phyloP scores from a whole-genome alignment of 257 asterid genomes.

The Capsicum rhomboideum region DNA sequence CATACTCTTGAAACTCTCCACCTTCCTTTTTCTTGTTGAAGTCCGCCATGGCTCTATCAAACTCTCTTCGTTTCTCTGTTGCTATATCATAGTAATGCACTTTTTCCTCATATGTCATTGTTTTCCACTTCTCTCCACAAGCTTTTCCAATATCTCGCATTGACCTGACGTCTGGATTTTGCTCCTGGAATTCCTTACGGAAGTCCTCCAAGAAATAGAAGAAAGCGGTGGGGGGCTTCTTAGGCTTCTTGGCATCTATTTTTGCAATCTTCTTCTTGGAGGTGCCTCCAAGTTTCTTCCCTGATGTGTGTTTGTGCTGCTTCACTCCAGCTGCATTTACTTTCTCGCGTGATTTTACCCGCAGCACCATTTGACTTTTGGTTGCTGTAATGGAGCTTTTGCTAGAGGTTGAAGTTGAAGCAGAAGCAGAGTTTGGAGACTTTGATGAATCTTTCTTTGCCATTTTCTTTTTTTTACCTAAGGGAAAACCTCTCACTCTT shows the following conservation, averaged over 20 bases:
- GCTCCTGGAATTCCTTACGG: slow-evolving; percentile 79
- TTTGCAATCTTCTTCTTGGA: slow-evolving; percentile 29
- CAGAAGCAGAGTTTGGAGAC: slow-evolving; percentile 12
- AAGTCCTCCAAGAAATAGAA: slow-evolving; percentile 94
- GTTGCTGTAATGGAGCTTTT: slow-evolving; percentile 4
- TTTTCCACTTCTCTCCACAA: slow-evolving; percentile 95
- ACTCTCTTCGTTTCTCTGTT: slow-evolving; percentile 87
- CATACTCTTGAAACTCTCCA: slow-evolving; percentile 57
- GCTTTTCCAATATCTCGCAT: slow-evolving; percentile 97
- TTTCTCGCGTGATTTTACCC: slow-evolving; percentile 21
- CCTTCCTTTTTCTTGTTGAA: slow-evolving; percentile 57
- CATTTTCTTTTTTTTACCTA: slow-evolving; percentile 13
- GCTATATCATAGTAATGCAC: slow-evolving; percentile 87
- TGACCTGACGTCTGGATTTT: slow-evolving; percentile 75
- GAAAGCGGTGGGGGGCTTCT: slow-evolving; percentile 97
- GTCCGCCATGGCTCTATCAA: slow-evolving; percentile 66
- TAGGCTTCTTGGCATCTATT: slow-evolving; percentile 68
- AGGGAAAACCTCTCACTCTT: background rate
- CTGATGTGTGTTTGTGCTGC: background rate
- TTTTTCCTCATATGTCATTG: slow-evolving; percentile 89
- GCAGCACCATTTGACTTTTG: slow-evolving; percentile 31
- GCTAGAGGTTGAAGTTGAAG: slow-evolving; percentile 17
- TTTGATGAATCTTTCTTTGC: slow-evolving; percentile 15
- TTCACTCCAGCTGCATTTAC: slow-evolving; percentile 16
- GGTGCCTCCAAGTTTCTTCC: slow-evolving; percentile 26